These are phyloP conservation scores for Scenedesmus sp. DNA, from an alignment of 163 green algal genomes.

Conservation along the genomic window DNA sequence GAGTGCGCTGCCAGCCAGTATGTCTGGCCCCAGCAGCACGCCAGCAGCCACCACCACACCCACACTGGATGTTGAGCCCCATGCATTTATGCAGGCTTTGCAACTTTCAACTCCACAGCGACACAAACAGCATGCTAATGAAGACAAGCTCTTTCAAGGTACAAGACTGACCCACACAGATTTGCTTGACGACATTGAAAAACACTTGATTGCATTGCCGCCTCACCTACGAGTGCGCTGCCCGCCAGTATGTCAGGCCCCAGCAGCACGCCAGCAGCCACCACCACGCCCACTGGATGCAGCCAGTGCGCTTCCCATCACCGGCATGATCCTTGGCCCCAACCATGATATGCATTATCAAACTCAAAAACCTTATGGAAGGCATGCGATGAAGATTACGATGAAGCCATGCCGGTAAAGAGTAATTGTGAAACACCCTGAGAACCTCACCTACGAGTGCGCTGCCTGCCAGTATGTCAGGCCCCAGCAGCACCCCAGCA, in stretches of 20 bases:
- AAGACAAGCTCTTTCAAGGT: too few species aligned
- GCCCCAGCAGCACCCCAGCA: constrained; percentile 9
- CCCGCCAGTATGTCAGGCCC: background rate
- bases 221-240: background rate
- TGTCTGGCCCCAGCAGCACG: constrained; percentile 2
- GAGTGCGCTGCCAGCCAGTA: constrained; percentile 12
- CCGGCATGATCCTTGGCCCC: too few species aligned
- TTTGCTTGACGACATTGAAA: too few species aligned
- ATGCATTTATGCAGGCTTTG: too few species aligned
- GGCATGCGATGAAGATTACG: background rate
- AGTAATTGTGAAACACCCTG: background rate
- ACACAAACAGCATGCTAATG: background rate
- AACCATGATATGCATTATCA: too few species aligned
- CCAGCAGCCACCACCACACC: background rate
- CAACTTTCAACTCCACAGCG: too few species aligned
- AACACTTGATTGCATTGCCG: too few species aligned
- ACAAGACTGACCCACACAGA: too few species aligned
- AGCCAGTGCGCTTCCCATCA: too few species aligned
- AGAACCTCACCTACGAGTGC: background rate
- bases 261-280: background rate
- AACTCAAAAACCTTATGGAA: too few species aligned
- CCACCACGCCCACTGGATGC: background rate
- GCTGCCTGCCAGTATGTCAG: constrained; percentile 31
- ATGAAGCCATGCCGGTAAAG: background rate
- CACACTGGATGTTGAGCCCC: background rate